Evolutionary conservation across 768 basidiomycete genomes (phyloP).

Genomic region (Mycena olivaceomarginata): DNA sequence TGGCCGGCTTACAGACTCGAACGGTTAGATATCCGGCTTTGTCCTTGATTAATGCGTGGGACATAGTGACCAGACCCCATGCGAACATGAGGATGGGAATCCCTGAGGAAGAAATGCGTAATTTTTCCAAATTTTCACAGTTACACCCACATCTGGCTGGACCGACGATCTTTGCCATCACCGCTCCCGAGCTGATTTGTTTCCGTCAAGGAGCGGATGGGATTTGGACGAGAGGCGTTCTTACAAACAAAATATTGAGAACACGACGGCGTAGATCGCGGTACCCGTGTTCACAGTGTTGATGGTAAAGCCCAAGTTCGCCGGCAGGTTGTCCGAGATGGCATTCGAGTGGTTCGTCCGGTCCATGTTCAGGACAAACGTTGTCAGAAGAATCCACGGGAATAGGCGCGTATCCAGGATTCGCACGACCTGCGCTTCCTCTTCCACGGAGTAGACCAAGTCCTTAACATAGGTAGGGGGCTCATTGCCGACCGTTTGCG

Average conservation of each 20-base stretch:
- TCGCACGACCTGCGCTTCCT: slow-evolving; percentile 57
- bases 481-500: slow-evolving; percentile 26
- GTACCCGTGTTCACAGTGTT: slow-evolving; percentile 61
- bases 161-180: slow-evolving; percentile 61
- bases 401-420: slow-evolving; percentile 54
- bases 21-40: slow-evolving; percentile 60
- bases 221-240: background rate
- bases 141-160: slow-evolving; percentile 57
- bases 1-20: slow-evolving; percentile 53
- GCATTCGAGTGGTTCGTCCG: slow-evolving; percentile 65
- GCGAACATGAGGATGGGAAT: slow-evolving; percentile 63
- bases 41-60: slow-evolving; percentile 59
- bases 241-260: slow-evolving; percentile 56
- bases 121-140: background rate
- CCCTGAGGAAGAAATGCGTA: slow-evolving; percentile 46
- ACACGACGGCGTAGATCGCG: slow-evolving; percentile 59
- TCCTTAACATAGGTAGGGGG: slow-evolving; percentile 52
- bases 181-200: slow-evolving; percentile 53
- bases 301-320: slow-evolving; percentile 62
- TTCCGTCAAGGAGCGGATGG: background rate
- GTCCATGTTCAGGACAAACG: slow-evolving; percentile 62
- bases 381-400: slow-evolving; percentile 54
- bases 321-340: slow-evolving; percentile 61
- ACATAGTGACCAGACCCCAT: slow-evolving; percentile 61
- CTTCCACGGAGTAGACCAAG: slow-evolving; percentile 55